A percentile compares a stretch with the other conserved stretches of the same genome.
Evolutionary conservation across 2,329 filamentous ascomycete genomes (phyloP).

Genomic region (Xylaria sp.): DNA sequence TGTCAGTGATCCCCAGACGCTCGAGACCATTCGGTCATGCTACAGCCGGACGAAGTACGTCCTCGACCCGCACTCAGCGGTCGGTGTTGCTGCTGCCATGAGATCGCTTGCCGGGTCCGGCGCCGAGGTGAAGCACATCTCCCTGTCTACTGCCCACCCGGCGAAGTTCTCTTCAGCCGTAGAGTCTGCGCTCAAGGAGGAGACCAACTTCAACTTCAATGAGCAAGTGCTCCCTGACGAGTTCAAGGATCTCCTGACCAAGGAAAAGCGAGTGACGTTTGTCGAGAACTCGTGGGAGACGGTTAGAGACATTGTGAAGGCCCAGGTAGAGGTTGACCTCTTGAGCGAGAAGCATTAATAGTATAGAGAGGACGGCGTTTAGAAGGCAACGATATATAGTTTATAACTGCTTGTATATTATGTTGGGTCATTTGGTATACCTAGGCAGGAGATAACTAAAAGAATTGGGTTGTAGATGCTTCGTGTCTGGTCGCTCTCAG

Average conservation of each 20-base stretch:
- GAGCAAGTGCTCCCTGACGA: constrained; percentile 71
- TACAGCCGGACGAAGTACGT: constrained; percentile 60
- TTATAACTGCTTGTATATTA: neutral
- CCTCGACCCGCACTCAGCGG: constrained; percentile 86
- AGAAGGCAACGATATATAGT: neutral
- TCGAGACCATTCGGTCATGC: constrained; percentile 57
- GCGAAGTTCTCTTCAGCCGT: constrained; percentile 91
- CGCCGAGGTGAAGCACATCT: constrained; percentile 62
- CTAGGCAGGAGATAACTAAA: neutral
- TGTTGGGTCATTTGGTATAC: neutral
- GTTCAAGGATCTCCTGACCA: constrained; percentile 71
- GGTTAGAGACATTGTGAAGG: constrained; percentile 69
- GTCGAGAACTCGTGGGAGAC: constrained; percentile 68
- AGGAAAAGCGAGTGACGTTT: constrained; percentile 66
- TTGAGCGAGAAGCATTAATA: constrained; percentile 29
- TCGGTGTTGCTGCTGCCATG: constrained; percentile 72
- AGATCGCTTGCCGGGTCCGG: constrained; percentile 57
- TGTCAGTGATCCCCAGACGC: constrained; percentile 60
- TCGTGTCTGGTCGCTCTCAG: no score
- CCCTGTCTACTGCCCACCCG: constrained; percentile 88
- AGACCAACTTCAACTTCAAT: constrained; percentile 70
- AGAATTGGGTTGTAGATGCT: no score
- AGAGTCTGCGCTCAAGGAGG: constrained; percentile 65
- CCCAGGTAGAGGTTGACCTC: constrained; percentile 64
- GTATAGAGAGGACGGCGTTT: neutral